A percentile compares a stretch with the other conserved stretches of the same genome.
Conservation (phyloP, 1,284 basidiomycete species). For the Malassezia arunalokei region DNA sequence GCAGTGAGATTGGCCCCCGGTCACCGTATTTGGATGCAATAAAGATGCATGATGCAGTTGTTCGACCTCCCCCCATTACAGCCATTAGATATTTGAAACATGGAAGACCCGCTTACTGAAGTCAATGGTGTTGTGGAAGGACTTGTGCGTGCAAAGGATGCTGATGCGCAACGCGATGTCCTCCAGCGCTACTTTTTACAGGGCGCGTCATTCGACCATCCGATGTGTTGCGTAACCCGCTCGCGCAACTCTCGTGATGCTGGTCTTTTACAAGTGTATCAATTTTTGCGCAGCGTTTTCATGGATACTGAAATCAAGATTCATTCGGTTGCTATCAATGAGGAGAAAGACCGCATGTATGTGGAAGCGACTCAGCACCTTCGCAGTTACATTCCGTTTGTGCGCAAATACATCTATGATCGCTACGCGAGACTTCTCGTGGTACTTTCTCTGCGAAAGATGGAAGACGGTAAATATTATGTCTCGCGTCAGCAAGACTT, state of each 20-base stretch:
- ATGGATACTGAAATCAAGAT: slow-evolving; percentile 28
- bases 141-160: slow-evolving; percentile 32
- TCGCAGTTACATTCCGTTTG: slow-evolving; percentile 5
- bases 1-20: too few species aligned
- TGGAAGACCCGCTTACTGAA: slow-evolving; percentile 38
- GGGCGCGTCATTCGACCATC: slow-evolving; percentile 41
- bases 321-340: slow-evolving; percentile 23
- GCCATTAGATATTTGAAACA: slow-evolving; percentile 4
- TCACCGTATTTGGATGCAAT: too few species aligned
- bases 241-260: slow-evolving; percentile 33
- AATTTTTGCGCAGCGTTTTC: slow-evolving; percentile 38
- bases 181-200: slow-evolving; percentile 33
- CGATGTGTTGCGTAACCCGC: slow-evolving; percentile 32
- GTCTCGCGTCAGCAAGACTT: slow-evolving; percentile 38
- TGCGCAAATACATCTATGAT: background rate
- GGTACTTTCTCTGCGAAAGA: slow-evolving; percentile 27
- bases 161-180: slow-evolving; percentile 30
- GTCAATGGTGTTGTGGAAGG: slow-evolving; percentile 35
- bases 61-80: too few species aligned
- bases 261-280: slow-evolving; percentile 39
- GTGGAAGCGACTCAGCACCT: slow-evolving; percentile 25
- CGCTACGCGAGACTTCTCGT: slow-evolving; percentile 23
- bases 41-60: too few species aligned
- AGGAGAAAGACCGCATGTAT: slow-evolving; percentile 20
- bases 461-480: slow-evolving; percentile 39